A percentile compares a stretch with the other conserved stretches of the same genome.
These are phyloP conservation scores for Tolypocladium inflatum DNA, from an alignment of 2,329 filamentous ascomycete genomes.

Conservation along the genomic window DNA sequence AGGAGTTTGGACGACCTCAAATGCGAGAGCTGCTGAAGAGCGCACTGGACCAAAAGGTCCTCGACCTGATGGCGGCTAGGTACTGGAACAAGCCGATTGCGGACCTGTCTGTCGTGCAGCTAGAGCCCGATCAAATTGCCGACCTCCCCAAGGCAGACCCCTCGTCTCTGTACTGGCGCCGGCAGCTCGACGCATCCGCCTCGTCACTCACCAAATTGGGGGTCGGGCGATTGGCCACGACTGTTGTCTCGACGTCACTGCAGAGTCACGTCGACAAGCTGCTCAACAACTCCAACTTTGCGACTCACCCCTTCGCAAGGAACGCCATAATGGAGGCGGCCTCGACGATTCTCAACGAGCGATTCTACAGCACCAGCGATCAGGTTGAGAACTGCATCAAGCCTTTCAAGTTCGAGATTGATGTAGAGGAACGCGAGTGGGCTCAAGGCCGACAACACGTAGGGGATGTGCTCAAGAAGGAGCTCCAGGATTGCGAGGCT, in stretches of 20 bases:
- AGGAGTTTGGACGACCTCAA: constrained; percentile 79
- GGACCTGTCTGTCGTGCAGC: constrained; percentile 59
- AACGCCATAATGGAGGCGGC: constrained; percentile 90
- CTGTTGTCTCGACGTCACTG: constrained; percentile 79
- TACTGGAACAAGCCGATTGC: constrained; percentile 97
- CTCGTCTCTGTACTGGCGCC: constrained; percentile 81
- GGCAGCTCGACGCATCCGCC: constrained; percentile 86
- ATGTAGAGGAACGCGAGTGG: constrained; percentile 90
- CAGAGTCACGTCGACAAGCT: constrained; percentile 75
- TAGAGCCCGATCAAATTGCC: constrained; percentile 62
- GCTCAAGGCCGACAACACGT: constrained; percentile 75
- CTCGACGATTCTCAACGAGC: constrained; percentile 80
- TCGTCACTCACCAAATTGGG: constrained; percentile 89
- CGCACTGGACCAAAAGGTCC: constrained; percentile 87
- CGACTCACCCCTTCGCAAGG: constrained; percentile 81
- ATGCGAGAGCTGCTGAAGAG: constrained; percentile 84
- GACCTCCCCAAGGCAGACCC: constrained; percentile 79
- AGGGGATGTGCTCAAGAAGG: constrained; percentile 70
- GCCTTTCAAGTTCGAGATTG: constrained; percentile 96
- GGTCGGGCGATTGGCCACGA: constrained; percentile 85
- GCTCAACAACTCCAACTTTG: constrained; percentile 73
- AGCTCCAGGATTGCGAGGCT: constrained; percentile 73
- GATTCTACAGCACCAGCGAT: constrained; percentile 94
- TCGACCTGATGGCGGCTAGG: constrained; percentile 83
- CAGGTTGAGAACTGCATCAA: constrained; percentile 99